A percentile compares a stretch with the other conserved stretches of the same genome.
These are phyloP conservation scores for Lasiodiplodia hormozganensis DNA, from an alignment of 2,329 filamentous ascomycete genomes.

Conservation along the genomic window DNA sequence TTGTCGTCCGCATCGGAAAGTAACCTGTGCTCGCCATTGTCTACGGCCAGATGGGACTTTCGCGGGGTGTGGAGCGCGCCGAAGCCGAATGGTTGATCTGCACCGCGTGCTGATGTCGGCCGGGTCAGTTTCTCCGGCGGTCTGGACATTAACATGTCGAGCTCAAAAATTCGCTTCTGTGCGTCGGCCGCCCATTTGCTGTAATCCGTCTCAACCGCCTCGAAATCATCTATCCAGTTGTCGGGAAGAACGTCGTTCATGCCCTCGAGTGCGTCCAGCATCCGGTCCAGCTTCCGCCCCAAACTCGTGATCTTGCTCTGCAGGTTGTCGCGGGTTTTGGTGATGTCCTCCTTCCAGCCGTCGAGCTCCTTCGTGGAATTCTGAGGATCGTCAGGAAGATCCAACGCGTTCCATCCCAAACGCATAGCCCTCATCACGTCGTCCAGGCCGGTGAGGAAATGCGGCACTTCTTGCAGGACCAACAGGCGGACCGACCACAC, in stretches of 20 bases:
- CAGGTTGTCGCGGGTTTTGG: constrained; percentile 66
- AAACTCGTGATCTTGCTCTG: constrained; percentile 72
- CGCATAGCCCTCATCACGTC: constrained; percentile 70
- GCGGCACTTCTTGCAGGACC: constrained; percentile 76
- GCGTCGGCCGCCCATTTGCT: constrained; percentile 81
- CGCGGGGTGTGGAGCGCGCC: constrained; percentile 7
- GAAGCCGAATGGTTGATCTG: constrained; percentile 23
- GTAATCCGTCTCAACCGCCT: constrained; percentile 78
- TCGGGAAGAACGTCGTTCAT: constrained; percentile 84
- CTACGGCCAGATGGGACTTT: neutral
- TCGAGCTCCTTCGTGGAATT: constrained; percentile 42
- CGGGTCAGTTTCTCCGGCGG: constrained; percentile 25
- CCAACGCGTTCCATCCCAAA: constrained; percentile 71
- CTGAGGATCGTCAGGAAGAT: constrained; percentile 40
- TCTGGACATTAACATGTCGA: constrained; percentile 52
- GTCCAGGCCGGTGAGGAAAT: constrained; percentile 68
- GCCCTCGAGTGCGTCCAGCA: constrained; percentile 88
- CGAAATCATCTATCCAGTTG: constrained; percentile 85
- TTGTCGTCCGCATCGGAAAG: constrained; percentile 8
- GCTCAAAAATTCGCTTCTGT: constrained; percentile 74
- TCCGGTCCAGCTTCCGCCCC: constrained; percentile 77
- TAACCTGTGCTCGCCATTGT: constrained; percentile 18
- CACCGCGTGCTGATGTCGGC: constrained; percentile 29
- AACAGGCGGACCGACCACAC: constrained; percentile 79
- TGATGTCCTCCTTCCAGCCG: constrained; percentile 49